phyloP scores from a whole-genome alignment of 192 early-diverging fungal genomes.

The Coemansia sp. region DNA sequence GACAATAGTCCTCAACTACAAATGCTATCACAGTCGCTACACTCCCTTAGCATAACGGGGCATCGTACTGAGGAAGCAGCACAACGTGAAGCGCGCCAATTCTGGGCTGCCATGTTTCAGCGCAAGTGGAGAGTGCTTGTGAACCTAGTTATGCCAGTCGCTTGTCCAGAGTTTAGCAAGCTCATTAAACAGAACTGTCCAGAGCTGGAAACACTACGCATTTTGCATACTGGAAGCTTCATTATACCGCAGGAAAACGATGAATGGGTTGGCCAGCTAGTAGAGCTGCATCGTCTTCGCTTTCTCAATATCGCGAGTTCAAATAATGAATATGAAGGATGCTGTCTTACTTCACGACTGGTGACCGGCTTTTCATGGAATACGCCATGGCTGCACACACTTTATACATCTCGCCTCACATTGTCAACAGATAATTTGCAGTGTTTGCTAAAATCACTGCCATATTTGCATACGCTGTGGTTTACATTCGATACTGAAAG shows the following conservation, averaged over 20 bases:
- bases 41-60: conserved; percentile 22
- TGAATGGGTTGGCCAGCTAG: conserved; percentile 31
- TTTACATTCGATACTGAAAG: conserved; percentile 32
- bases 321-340: conserved; percentile 50
- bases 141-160: conserved; percentile 33
- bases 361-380: conserved; percentile 24
- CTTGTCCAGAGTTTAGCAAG: conserved; percentile 17
- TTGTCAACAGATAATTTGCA: conserved; percentile 18
- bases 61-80: conserved; percentile 43
- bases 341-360: conserved; percentile 23
- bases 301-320: conserved; percentile 47
- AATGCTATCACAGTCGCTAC: conserved; percentile 3
- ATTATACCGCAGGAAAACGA: conserved; percentile 30
- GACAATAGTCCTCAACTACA: neutral
- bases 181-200: conserved; percentile 30
- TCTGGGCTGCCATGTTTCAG: conserved; percentile 27
- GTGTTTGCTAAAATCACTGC: conserved; percentile 24
- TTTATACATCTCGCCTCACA: conserved; percentile 37
- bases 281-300: conserved; percentile 14
- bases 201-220: conserved; percentile 11
- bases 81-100: conserved; percentile 21
- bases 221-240: conserved; percentile 30
- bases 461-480: conserved; percentile 43
- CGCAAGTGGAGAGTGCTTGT: conserved; percentile 14
- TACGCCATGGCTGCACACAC: conserved; percentile 21